Conservation (phyloP, 73 alveolate species). For the Halteria grandinella region DNA sequence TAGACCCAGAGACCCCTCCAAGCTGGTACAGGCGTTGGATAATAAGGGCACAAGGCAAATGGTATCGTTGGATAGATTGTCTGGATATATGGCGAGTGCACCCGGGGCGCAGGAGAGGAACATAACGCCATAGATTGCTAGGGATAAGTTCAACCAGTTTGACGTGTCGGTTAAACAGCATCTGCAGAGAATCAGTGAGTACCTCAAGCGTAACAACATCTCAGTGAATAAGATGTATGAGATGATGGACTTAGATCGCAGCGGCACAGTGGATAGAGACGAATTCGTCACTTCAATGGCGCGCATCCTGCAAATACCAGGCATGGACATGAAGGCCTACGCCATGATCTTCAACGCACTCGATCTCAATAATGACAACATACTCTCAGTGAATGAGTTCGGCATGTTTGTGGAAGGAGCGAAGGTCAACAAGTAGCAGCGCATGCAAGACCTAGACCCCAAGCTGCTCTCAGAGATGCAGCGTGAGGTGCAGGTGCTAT, state of each 20-base stretch:
- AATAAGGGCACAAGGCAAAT: background rate
- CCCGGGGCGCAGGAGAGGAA: conserved; percentile 2
- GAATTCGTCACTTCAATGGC: conserved; percentile 45
- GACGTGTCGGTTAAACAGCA: conserved; percentile 16
- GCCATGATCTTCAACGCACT: conserved; percentile 46
- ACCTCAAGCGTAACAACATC: conserved; percentile 27
- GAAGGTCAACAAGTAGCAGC: conserved; percentile 2
- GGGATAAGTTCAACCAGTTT: conserved; percentile 31
- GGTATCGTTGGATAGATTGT: conserved; percentile 1
- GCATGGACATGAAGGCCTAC: conserved; percentile 1
- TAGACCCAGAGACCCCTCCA: conserved; percentile 6
- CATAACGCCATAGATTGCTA: conserved; percentile 16
- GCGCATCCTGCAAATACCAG: conserved; percentile 46
- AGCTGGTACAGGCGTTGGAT: background rate
- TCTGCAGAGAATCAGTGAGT: conserved; percentile 40
- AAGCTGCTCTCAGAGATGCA: conserved; percentile 24
- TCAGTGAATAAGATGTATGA: conserved; percentile 18
- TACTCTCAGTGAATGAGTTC: conserved; percentile 55
- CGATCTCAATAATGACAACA: conserved; percentile 54
- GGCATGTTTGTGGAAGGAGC: conserved; percentile 68
- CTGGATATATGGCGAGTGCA: background rate
- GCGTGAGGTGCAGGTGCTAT: conserved; percentile 35
- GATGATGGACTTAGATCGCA: conserved; percentile 49
- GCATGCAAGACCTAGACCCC: conserved; percentile 35
- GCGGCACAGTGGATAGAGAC: conserved; percentile 53